Evolutionary conservation across 352 stramenopile genomes (phyloP).

Genomic region (Phytophthora ramorum): DNA sequence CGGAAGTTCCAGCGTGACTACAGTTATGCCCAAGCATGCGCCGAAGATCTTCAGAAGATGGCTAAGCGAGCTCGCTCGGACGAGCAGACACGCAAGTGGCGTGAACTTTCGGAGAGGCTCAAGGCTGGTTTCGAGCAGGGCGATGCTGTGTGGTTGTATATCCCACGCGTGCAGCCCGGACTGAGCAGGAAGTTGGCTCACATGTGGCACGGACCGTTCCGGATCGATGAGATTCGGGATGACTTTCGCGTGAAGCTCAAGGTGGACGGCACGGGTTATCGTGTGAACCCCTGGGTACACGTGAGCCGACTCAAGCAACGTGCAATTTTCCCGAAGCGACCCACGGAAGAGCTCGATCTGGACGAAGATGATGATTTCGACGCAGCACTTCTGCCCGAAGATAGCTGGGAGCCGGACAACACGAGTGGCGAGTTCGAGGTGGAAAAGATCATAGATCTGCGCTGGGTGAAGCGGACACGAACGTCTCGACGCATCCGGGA

Average conservation of each 20-base stretch:
- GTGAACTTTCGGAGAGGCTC: too few species aligned
- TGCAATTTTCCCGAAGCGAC: not conserved
- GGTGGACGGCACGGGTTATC: not conserved
- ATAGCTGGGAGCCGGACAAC: not conserved
- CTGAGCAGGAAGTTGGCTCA: not conserved
- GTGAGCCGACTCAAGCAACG: not conserved
- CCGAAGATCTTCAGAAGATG: too few species aligned
- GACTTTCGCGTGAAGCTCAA: constrained; percentile 1
- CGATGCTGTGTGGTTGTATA: not conserved
- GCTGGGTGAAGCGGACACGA: not conserved
- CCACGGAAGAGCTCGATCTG: not conserved
- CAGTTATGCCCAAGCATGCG: too few species aligned
- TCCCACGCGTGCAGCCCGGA: not conserved
- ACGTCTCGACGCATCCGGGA: not conserved
- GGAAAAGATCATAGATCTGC: constrained; percentile 1
- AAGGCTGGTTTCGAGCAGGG: too few species aligned
- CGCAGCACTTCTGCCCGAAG: not conserved
- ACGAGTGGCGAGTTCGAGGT: not conserved
- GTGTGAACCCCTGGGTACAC: not conserved
- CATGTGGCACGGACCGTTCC: not conserved
- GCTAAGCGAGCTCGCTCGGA: too few species aligned
- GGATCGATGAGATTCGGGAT: not conserved
- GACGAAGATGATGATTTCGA: constrained; percentile 2
- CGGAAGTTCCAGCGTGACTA: too few species aligned
- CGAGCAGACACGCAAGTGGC: too few species aligned